A percentile compares a stretch with the other conserved stretches of the same genome.
Evolutionary conservation across 2,329 filamentous ascomycete genomes (phyloP).

Genomic region (Triangularia setosa): DNA sequence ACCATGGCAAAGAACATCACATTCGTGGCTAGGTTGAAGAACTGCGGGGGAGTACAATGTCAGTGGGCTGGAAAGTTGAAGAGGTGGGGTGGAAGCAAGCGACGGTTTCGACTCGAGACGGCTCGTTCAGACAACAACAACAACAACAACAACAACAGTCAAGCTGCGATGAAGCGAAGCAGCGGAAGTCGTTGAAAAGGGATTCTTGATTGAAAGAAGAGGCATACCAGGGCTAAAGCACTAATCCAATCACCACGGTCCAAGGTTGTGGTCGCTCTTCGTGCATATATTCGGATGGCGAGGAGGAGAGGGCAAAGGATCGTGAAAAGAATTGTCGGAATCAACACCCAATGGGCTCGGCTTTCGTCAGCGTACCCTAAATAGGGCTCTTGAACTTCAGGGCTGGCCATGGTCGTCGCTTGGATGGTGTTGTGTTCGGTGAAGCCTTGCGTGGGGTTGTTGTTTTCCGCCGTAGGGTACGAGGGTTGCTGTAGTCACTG

Average conservation of each 20-base stretch:
- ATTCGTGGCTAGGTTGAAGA: constrained; percentile 13
- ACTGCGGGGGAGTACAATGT: neutral
- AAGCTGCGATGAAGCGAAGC: neutral
- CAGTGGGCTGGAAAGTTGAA: neutral
- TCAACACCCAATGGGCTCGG: constrained; percentile 6
- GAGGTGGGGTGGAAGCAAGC: neutral
- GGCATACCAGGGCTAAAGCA: neutral
- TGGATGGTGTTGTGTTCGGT: neutral
- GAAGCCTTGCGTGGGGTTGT: neutral
- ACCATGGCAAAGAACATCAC: constrained; percentile 14
- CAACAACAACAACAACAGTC: too few species aligned
- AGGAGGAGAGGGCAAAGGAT: constrained; percentile 6
- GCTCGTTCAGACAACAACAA: neutral
- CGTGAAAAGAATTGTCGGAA: constrained; percentile 8
- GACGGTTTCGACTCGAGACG: neutral
- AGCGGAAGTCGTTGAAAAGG: neutral
- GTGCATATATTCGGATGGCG: constrained; percentile 8
- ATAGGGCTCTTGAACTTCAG: neutral
- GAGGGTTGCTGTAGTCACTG: neutral
- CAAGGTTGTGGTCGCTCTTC: neutral
- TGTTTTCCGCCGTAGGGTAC: neutral
- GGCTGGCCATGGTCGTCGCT: neutral
- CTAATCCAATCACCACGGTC: constrained; percentile 2
- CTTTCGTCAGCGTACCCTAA: constrained; percentile 8
- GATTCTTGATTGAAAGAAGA: neutral